Evolutionary conservation across 352 stramenopile species (phyloP), one percentile per base, ranked within the genome.

Genomic region (Globisporangium spinosum): DNA sequence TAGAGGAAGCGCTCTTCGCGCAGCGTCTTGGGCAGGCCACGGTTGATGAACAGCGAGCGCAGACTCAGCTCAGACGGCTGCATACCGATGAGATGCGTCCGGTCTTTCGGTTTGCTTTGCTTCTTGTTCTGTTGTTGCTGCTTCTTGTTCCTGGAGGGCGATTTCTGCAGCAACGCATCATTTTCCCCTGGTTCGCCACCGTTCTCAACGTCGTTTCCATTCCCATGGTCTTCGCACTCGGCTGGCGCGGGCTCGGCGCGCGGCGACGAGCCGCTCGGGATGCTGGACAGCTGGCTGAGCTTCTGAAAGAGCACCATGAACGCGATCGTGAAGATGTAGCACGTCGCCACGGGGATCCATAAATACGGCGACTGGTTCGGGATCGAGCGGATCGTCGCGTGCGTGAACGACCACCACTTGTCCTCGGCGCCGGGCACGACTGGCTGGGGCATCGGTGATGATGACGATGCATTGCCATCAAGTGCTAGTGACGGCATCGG

Each of bases 301-400:
- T 83, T 75, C 51, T 82, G 71, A 55, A 90, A 89, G 67, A 93
- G 88, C 20, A 94, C 58, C 45, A 83, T 64, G 69, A 94, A 95
- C 55, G 84, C 82, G 20, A 84, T 34, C 20, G 87, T 90, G 68
- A 91, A 94, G 55, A 93, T 29, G 73, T 95, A 95, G 72, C 76
- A 85, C 67, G 70, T 93, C 38, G 56, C 76, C 8, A 95, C 87
- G 1, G 87, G 75, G 10, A 91, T 75, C 87, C 87, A 95, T 8
- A 95, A 69, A 53, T 90, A 91, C 53, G 79, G 80, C 58, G 85
- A 94, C 63, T 89, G 75, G 71, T 90, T 77, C 59, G 87, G 87
- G 67, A 95, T 73, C 61, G 86, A 85, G 40, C 84, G 78, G 70
- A 95, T 94, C 38, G 85, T 94, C n/a, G 84, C 74, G 70, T 91